Evolutionary conservation across 2,329 filamentous ascomycete genomes (phyloP).

Genomic region (Fusarium burgessii): DNA sequence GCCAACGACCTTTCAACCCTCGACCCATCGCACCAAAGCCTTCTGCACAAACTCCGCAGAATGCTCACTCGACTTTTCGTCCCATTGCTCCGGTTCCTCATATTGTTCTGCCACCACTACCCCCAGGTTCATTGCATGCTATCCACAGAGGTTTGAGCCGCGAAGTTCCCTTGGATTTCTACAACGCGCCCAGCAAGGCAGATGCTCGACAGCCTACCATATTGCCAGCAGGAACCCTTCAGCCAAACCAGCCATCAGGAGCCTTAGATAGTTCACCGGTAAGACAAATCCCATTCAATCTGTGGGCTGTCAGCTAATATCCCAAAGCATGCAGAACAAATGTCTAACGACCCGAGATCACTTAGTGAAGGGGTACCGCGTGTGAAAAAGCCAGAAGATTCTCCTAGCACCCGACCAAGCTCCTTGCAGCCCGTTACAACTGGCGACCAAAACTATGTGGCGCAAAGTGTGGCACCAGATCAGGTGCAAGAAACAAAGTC

Average conservation of each 20-base stretch:
- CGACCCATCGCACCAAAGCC: slow-evolving; percentile 50
- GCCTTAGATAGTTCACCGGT: neutral
- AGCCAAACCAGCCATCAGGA: neutral
- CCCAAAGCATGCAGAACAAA: neutral
- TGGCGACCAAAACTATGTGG: neutral
- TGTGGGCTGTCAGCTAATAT: neutral
- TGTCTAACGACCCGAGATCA: slow-evolving; percentile 6
- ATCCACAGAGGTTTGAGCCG: neutral
- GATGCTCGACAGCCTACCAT: neutral
- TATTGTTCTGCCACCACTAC: neutral
- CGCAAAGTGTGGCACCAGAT: neutral
- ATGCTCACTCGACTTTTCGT: slow-evolving; percentile 4
- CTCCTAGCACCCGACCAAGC: neutral
- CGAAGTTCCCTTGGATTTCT: neutral
- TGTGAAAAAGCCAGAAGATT: neutral
- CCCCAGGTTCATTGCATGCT: neutral
- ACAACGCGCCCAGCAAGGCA: neutral
- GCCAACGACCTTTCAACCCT: slow-evolving; percentile 50
- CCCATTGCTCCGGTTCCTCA: slow-evolving; percentile 26
- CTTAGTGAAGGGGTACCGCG: neutral
- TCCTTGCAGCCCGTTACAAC: slow-evolving; percentile 14
- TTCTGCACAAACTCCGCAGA: slow-evolving; percentile 23
- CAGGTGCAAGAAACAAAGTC: slow-evolving; percentile 7
- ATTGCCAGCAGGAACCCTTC: neutral
- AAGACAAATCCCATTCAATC: neutral